Percentiles rank a stretch among this genome's conserved stretches.
Conservation (phyloP, 108 stramenopile species). For the Skeletonema potamos region DNA sequence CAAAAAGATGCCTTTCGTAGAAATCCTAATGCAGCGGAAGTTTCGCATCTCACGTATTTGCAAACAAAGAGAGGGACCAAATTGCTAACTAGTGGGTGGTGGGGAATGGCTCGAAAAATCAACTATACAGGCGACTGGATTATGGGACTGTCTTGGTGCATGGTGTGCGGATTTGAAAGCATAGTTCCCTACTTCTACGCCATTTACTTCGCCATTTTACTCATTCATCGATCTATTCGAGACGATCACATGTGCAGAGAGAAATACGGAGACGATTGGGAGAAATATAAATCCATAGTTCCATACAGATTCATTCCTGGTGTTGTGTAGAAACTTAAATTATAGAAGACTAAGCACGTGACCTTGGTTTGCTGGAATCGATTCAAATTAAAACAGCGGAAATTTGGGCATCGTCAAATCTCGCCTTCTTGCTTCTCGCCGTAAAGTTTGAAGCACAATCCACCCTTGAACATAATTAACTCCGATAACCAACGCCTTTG, state of each 20-base stretch:
- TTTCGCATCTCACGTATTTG: constrained; percentile 63
- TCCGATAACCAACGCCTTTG: constrained; percentile 65
- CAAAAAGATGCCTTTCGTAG: constrained; percentile 96
- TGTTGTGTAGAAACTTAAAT: constrained; percentile 60
- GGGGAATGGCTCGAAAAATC: constrained; percentile 98
- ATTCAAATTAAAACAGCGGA: constrained; percentile 70
- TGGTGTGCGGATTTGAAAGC: constrained; percentile 89
- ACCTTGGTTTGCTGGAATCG: neutral
- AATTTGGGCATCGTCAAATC: constrained; percentile 86
- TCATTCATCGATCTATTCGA: constrained; percentile 94
- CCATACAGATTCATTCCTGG: constrained; percentile 96
- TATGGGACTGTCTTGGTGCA: constrained; percentile 97
- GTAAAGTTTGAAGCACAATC: constrained; percentile 77
- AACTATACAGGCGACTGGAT: constrained; percentile 99
- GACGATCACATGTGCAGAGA: constrained; percentile 92
- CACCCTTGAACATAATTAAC: constrained; percentile 87
- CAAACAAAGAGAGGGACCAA: constrained; percentile 89
- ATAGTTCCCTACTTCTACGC: constrained; percentile 96
- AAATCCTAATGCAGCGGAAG: constrained; percentile 73
- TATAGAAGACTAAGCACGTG: neutral
- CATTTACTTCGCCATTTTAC: constrained; percentile 92
- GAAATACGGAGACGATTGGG: constrained; percentile 98
- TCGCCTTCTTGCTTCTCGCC: constrained; percentile 68
- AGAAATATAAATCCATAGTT: constrained; percentile 88
- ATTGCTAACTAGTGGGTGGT: constrained; percentile 93